A percentile compares a stretch with the other conserved stretches of the same genome.
Evolutionary conservation across 495 filamentous ascomycete species (phyloP).

Genomic region (Chaetomium tenue): DNA sequence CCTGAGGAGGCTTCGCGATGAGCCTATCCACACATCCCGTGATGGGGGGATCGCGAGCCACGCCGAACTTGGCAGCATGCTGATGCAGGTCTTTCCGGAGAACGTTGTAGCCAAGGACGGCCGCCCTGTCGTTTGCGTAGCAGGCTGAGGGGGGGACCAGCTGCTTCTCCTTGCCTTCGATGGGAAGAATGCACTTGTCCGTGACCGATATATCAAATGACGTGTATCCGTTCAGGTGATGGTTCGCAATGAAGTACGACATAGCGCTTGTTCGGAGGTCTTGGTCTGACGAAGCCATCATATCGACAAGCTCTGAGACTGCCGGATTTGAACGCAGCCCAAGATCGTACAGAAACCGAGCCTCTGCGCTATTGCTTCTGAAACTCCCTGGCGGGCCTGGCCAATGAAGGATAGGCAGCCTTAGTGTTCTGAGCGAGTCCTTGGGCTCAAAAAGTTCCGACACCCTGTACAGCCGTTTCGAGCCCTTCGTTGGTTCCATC

Average conservation of each 20-base stretch:
- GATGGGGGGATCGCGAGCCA: slow-evolving; percentile 74
- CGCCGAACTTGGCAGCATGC: slow-evolving; percentile 79
- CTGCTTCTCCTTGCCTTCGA: slow-evolving; percentile 60
- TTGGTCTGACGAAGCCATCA: slow-evolving; percentile 67
- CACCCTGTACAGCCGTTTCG: slow-evolving; percentile 65
- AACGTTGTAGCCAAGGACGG: slow-evolving; percentile 75
- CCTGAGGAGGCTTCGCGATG: slow-evolving; percentile 65
- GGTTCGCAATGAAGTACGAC: slow-evolving; percentile 78
- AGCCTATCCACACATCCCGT: slow-evolving; percentile 68
- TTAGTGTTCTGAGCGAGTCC: slow-evolving; percentile 62
- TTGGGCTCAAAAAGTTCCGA: slow-evolving; percentile 85
- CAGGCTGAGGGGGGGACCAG: slow-evolving; percentile 72
- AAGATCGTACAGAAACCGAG: slow-evolving; percentile 65
- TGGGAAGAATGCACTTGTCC: slow-evolving; percentile 66
- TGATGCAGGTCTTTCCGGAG: slow-evolving; percentile 67
- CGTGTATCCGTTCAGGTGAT: slow-evolving; percentile 72
- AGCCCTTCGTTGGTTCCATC: slow-evolving; percentile 43
- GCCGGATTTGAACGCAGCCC: slow-evolving; percentile 69
- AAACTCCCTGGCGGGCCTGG: slow-evolving; percentile 62
- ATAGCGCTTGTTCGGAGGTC: slow-evolving; percentile 62
- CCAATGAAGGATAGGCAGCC: slow-evolving; percentile 83
- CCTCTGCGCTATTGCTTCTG: slow-evolving; percentile 62
- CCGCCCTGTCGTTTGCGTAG: slow-evolving; percentile 74
- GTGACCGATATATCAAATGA: slow-evolving; percentile 55
- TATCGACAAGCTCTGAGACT: slow-evolving; percentile 66